phyloP scores from a whole-genome alignment of 23 red algal genomes.

The Cyanidiococcus yangmingshanensis region DNA sequence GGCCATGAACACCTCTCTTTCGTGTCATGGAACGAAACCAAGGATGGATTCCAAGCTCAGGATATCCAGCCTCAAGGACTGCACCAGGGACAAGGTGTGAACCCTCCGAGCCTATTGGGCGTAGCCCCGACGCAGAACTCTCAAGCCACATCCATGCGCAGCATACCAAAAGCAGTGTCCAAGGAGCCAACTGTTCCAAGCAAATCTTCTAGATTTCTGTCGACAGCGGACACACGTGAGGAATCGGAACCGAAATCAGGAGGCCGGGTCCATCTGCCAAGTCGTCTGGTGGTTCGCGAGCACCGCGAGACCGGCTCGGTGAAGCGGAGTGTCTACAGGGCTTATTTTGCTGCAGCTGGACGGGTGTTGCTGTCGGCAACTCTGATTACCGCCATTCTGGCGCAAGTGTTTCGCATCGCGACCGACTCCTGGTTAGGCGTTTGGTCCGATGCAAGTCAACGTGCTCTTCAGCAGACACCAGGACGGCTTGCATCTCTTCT shows the following conservation, averaged over 20 bases:
- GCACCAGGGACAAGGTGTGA: neutral
- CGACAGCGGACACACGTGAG: neutral
- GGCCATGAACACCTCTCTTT: no score
- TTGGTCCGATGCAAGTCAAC: constrained; percentile 20
- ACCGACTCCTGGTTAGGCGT: constrained; percentile 35
- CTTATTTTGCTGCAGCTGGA: constrained; percentile 30
- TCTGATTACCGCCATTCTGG: constrained; percentile 1
- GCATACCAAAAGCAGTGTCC: no score
- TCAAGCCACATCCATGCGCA: no score
- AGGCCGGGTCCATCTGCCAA: neutral
- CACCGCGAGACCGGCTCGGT: constrained; percentile 33
- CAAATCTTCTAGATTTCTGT: neutral
- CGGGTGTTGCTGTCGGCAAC: neutral
- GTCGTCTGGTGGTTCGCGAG: constrained; percentile 23
- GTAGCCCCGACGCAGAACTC: neutral
- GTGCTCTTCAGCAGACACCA: neutral
- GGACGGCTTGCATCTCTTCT: neutral
- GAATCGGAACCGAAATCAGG: neutral
- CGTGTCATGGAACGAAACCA: neutral
- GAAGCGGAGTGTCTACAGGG: constrained; percentile 23
- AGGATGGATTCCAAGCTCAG: neutral
- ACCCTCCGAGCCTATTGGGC: neutral
- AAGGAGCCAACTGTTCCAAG: neutral
- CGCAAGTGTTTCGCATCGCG: constrained; percentile 17
- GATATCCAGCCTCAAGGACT: neutral